phyloP scores from a whole-genome alignment of 108 stramenopile genomes.

The Phaeodactylum tricornutum region DNA sequence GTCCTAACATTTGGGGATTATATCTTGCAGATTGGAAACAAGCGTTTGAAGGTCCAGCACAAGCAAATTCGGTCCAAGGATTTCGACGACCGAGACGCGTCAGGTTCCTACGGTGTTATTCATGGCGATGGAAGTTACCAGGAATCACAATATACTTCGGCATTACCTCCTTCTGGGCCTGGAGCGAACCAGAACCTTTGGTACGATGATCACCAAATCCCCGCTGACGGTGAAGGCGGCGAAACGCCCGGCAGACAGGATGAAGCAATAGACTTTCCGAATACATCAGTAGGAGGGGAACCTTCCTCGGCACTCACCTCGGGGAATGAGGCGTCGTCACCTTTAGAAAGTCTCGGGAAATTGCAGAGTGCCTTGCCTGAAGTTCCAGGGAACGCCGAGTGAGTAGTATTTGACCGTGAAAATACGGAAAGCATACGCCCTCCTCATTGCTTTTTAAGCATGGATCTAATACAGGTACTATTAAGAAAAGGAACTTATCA shows the following conservation, averaged over 20 bases:
- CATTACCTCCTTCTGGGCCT: constrained; percentile 28
- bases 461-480: too few species aligned
- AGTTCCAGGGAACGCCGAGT: too few species aligned
- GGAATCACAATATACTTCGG: not conserved
- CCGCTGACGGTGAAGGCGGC: too few species aligned
- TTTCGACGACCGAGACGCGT: constrained; percentile 5
- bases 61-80: constrained; percentile 42
- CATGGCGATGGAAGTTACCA: constrained; percentile 5
- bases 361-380: not conserved
- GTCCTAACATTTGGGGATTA: not conserved
- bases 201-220: not conserved
- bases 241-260: too few species aligned
- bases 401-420: too few species aligned
- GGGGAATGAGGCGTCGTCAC: too few species aligned
- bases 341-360: not conserved
- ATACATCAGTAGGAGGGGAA: too few species aligned
- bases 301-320: too few species aligned
- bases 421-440: too few species aligned
- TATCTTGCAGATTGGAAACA: constrained; percentile 72
- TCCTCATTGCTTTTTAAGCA: too few species aligned
- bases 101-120: not conserved
- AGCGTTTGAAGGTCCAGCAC: constrained; percentile 83
- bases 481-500: too few species aligned
- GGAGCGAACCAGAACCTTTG: constrained; percentile 2
- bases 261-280: too few species aligned